phyloP scores from a whole-genome alignment of 2,329 filamentous ascomycete species.

The Calycina marina region DNA sequence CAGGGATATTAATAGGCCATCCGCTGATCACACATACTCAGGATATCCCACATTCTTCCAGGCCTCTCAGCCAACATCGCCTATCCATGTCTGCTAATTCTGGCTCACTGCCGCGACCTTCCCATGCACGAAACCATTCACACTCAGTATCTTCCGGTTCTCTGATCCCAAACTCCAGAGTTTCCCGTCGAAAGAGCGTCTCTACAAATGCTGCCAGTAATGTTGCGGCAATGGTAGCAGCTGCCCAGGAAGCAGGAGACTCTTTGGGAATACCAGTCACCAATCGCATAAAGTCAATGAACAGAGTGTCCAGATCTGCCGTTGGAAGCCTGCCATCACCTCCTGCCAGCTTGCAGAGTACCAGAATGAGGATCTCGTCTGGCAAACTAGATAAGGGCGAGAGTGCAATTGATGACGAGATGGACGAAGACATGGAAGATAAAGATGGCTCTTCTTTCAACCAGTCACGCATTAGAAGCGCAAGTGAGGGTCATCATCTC shows the following conservation, averaged over 20 bases:
- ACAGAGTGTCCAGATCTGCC: conserved; percentile 42
- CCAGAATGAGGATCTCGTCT: conserved; percentile 30
- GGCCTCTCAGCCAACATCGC: conserved; percentile 51
- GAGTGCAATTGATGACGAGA: conserved; percentile 55
- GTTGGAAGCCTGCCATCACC: conserved; percentile 46
- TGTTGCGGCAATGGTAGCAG: conserved; percentile 58
- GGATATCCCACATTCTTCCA: conserved; percentile 51
- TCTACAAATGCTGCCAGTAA: conserved; percentile 62
- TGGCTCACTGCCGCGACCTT: conserved; percentile 36
- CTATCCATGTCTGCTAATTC: conserved; percentile 43
- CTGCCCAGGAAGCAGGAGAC: conserved; percentile 49
- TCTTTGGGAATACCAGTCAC: conserved; percentile 42
- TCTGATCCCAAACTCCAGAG: conserved; percentile 68
- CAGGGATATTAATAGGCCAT: conserved; percentile 19
- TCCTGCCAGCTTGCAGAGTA: conserved; percentile 52
- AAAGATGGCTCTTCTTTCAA: conserved; percentile 27
- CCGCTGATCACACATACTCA: conserved; percentile 24
- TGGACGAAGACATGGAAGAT: conserved; percentile 40
- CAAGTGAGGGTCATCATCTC: conserved; percentile 78
- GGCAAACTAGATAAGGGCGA: conserved; percentile 36
- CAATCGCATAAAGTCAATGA: conserved; percentile 52
- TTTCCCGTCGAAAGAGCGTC: conserved; percentile 89
- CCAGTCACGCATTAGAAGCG: conserved; percentile 39
- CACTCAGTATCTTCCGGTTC: conserved; percentile 67
- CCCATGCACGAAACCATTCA: conserved; percentile 50